Base-by-base conservation (phyloP, 169 alveolate species). In the Plasmodium chabaudi region DNA sequence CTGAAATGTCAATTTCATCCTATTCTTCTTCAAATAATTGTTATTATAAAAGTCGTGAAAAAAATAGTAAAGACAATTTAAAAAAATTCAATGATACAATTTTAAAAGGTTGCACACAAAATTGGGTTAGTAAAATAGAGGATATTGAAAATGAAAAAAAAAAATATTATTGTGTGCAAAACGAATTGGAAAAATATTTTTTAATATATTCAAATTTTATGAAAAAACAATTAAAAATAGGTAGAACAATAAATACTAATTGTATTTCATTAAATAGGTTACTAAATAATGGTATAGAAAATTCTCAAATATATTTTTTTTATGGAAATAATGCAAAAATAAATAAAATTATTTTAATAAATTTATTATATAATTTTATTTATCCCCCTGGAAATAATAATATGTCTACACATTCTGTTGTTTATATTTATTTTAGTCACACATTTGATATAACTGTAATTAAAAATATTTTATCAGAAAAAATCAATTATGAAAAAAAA, bases 381-480 rank as follows among this genome's bases (percentile, higher is more conserved):
- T 34, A 1, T 5, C 42, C 42, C 42, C 5, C 7, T 3, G 15
- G n/a, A n/a, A n/a, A 46, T 68, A 39, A 69, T 23, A 25, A 42
- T 10, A 21, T 6, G 12, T 12, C 61, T n/a, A 64, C 39, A 9
- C n/a, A 46, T 12, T 46, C 55, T 5, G 71, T 70, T 2, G 82
- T 79, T 17, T 79, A 51, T 47, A 67, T 79, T 27, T n/a, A 79
- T 46, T 79, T 79, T 46, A 79, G 89, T 60, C 15, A 67, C 60
- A 56, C 56, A 55, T 67, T 67, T 53, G 89, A 79, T 59, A 27
- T 79, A 39, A 15, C 89, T 39, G 9, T 34, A 1, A 67, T 79
- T 65, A 19, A 55, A 1, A 55, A 67, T 12, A 79, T 79, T 60
- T 5, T 79, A 56, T 67, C 17, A 55, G 61, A 51, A 21, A 79